Base-by-base conservation (phyloP, 306 rosid genomes). In the Dryas drummondii region DNA sequence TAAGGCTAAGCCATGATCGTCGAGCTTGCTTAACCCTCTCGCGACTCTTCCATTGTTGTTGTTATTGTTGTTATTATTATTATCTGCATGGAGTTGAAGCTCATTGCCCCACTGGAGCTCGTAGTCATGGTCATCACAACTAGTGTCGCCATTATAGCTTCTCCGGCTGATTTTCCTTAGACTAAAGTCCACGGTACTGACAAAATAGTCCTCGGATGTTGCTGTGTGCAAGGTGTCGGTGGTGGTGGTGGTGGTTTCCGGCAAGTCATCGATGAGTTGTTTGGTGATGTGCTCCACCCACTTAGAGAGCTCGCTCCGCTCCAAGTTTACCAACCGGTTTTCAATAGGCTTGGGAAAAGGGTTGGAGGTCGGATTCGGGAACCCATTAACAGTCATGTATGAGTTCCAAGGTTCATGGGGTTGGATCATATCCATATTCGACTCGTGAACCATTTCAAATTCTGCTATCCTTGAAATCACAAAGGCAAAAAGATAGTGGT, bases 261-360 rank as follows among this genome's bases (percentile, higher is more conserved):
- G 90, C 16, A 81, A 56, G 79, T 91, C 92, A 6, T 89, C 91
- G 22, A 87, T 84, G 69, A 92, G 86, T 73, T 89, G 97, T 6
- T 84, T 88, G 51, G 96, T 72, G 27, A 91, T 73, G 59, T 85
- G 85, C 68, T 93, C 97, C 47, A 89, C 87, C 91, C 93, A 91
- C 53, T 83, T 90, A 17, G 88, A 76, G 3, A 84, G 74, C 44
- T 90, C 96, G 55, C 79, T 87, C 13, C 75, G 82, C 22, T 75
- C 87, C 54, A 87, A 59, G 89, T 82, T 83, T 72, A 80, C 40
- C 80, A 47, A 26, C 5, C 81, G 81, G 72, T 74, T 82, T 70
- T 85, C 84, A 1, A 67, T 71, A 65, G 83, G 83, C 78, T 81
- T 84, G 32, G 84, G 72, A 76, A 81, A 83, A 53, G 72, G 75